These are phyloP conservation scores for Tremella mesenterica DNA, from an alignment of 768 basidiomycete species.

Conservation along the genomic window DNA sequence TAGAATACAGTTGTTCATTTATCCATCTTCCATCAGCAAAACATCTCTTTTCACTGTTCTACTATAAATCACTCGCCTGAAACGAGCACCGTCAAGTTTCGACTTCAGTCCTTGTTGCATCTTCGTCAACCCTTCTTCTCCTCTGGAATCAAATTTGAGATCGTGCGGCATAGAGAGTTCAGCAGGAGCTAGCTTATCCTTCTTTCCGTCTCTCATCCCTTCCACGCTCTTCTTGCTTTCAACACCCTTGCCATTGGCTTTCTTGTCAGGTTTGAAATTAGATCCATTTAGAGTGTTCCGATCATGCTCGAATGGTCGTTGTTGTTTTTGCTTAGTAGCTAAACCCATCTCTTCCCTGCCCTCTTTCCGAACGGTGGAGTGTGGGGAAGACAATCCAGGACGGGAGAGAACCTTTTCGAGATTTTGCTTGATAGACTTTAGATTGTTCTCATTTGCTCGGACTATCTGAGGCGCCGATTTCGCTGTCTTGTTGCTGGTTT, in stretches of 20 bases:
- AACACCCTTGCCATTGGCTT: too few species aligned
- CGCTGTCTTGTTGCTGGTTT: too few species aligned
- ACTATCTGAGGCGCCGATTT: not conserved
- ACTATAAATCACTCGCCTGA: slow-evolving; percentile 53
- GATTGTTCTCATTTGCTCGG: slow-evolving; percentile 7
- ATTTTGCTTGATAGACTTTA: slow-evolving; percentile 30
- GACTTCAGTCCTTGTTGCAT: slow-evolving; percentile 71
- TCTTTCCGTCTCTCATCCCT: too few species aligned
- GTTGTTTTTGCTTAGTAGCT: slow-evolving; percentile 12
- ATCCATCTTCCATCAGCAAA: slow-evolving; percentile 56
- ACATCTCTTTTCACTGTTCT: not conserved
- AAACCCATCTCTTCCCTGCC: slow-evolving; percentile 22
- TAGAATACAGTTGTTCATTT: slow-evolving; percentile 88
- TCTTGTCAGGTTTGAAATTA: too few species aligned
- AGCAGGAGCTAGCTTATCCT: slow-evolving; percentile 15
- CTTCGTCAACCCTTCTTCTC: slow-evolving; percentile 51
- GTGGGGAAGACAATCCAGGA: slow-evolving; percentile 24
- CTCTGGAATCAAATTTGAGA: slow-evolving; percentile 3
- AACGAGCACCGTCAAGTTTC: slow-evolving; percentile 75
- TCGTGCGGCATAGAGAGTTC: slow-evolving; percentile 23
- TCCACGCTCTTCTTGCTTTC: too few species aligned
- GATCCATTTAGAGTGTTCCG: not conserved
- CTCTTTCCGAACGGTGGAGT: slow-evolving; percentile 8
- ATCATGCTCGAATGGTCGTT: not conserved
- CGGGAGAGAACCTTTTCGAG: slow-evolving; percentile 39